Conservation (phyloP, 352 stramenopile species). For the Pythium chondricola region DNA sequence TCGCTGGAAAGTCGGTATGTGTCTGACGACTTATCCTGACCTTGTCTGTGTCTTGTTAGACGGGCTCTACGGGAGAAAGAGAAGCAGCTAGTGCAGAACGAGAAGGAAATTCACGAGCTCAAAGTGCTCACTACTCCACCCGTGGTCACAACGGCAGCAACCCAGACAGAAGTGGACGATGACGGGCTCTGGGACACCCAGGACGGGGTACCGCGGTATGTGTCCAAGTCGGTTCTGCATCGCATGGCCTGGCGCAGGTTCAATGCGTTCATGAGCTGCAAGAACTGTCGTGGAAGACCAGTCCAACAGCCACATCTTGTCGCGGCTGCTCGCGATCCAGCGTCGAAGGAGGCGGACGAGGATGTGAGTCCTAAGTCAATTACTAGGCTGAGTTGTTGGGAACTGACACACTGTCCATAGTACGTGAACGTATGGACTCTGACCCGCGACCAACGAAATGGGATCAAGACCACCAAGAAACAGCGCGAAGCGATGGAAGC, state of each 20-base stretch:
- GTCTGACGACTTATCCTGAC: too few relatives aligned
- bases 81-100: slow-evolving; percentile 34
- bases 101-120: slow-evolving; percentile 36
- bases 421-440: slow-evolving; percentile 63
- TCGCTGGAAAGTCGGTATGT: neutral
- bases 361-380: slow-evolving; percentile 10
- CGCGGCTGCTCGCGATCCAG: neutral
- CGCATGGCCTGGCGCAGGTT: slow-evolving; percentile 63
- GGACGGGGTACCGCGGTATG: slow-evolving; percentile 55
- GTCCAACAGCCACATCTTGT: slow-evolving; percentile 14
- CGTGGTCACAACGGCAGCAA: slow-evolving; percentile 15
- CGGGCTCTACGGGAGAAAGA: slow-evolving; percentile 44
- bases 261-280: slow-evolving; percentile 61
- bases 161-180: slow-evolving; percentile 62
- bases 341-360: slow-evolving; percentile 16
- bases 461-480: slow-evolving; percentile 39
- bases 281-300: slow-evolving; percentile 54
- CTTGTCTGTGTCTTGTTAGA: too few relatives aligned
- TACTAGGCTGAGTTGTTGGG: neutral
- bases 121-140: slow-evolving; percentile 21
- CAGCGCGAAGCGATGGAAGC: slow-evolving; percentile 36
- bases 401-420: slow-evolving; percentile 16
- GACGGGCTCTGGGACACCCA: slow-evolving; percentile 68
- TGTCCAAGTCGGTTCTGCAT: slow-evolving; percentile 39
- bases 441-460: slow-evolving; percentile 30